phyloP scores from a whole-genome alignment of 768 basidiomycete species.

The Tulasnella sp. region DNA sequence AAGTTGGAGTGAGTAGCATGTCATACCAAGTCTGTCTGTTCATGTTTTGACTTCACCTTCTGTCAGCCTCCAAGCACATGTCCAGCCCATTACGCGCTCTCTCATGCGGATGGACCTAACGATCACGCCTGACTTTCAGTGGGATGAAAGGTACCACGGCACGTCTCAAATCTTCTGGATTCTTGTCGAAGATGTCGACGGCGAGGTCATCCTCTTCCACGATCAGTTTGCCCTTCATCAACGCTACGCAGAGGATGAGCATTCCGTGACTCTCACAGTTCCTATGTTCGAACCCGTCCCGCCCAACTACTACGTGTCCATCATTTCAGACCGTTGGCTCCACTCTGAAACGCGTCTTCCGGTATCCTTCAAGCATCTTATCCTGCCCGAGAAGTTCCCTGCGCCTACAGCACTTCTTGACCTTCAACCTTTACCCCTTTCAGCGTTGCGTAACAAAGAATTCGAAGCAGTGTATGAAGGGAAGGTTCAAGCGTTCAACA shows the following conservation, averaged over 20 bases:
- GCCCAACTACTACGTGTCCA: slow-evolving; percentile 94
- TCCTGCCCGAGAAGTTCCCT: slow-evolving; percentile 95
- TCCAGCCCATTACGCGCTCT: slow-evolving; percentile 91
- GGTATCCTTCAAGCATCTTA: slow-evolving; percentile 95
- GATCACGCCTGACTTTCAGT: slow-evolving; percentile 94
- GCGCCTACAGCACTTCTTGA: slow-evolving; percentile 86
- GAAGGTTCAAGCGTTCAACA: slow-evolving; percentile 84
- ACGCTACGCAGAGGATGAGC: slow-evolving; percentile 85
- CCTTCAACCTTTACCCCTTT: slow-evolving; percentile 78
- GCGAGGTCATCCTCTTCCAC: slow-evolving; percentile 91
- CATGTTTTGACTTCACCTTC: background rate
- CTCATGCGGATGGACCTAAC: slow-evolving; percentile 87
- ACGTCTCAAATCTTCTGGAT: slow-evolving; percentile 84
- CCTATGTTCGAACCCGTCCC: slow-evolving; percentile 97
- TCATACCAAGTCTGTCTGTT: background rate
- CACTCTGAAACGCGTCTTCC: slow-evolving; percentile 91
- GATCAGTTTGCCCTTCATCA: slow-evolving; percentile 88
- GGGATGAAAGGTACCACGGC: slow-evolving; percentile 93
- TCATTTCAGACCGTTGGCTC: slow-evolving; percentile 91
- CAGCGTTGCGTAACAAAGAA: slow-evolving; percentile 87
- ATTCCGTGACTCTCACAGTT: slow-evolving; percentile 87
- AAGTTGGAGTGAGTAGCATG: slow-evolving; percentile 61
- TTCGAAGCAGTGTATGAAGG: slow-evolving; percentile 79
- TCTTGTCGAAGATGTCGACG: slow-evolving; percentile 93
- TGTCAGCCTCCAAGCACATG: slow-evolving; percentile 77